phyloP scores from a whole-genome alignment of 176 grass and related monocot species.

The Hyparrhenia diplandra region DNA sequence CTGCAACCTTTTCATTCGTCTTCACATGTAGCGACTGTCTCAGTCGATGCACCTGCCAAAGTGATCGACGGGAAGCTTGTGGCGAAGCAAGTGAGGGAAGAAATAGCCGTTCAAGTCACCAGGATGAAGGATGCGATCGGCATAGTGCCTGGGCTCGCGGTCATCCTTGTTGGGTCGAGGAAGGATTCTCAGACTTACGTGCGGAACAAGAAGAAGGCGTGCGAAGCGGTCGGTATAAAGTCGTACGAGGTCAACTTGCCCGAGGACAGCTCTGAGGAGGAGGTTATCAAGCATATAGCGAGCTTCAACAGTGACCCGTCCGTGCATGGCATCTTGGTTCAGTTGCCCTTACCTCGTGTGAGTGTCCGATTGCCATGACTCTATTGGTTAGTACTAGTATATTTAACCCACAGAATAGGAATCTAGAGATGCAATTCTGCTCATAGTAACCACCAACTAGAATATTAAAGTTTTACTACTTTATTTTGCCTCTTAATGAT shows the following conservation, averaged over 20 bases:
- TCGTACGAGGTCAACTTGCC: conserved; percentile 77
- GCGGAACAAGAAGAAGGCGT: conserved; percentile 93
- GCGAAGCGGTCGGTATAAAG: conserved; percentile 77
- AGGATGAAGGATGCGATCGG: conserved; percentile 65
- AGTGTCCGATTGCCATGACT: conserved; percentile 8
- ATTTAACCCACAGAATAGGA: neutral
- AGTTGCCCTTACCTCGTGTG: conserved; percentile 85
- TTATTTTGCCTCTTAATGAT: neutral
- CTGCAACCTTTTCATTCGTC: neutral
- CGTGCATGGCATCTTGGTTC: conserved; percentile 91
- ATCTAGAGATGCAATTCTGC: neutral
- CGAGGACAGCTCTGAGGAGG: conserved; percentile 72
- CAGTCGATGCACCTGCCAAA: conserved; percentile 39
- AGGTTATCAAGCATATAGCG: conserved; percentile 65
- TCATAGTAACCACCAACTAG: neutral
- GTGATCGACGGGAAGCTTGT: conserved; percentile 81
- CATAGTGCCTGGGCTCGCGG: conserved; percentile 69
- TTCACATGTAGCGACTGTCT: conserved; percentile 30
- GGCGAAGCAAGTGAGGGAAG: conserved; percentile 73
- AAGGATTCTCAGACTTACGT: conserved; percentile 95
- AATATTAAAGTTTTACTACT: conserved; percentile 11
- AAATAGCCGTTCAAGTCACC: conserved; percentile 49
- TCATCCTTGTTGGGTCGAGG: conserved; percentile 79
- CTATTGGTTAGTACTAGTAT: neutral
- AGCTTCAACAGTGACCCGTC: conserved; percentile 73